Base-by-base conservation (phyloP, 2,329 filamentous ascomycete species). In the Fusarium torulosum region DNA sequence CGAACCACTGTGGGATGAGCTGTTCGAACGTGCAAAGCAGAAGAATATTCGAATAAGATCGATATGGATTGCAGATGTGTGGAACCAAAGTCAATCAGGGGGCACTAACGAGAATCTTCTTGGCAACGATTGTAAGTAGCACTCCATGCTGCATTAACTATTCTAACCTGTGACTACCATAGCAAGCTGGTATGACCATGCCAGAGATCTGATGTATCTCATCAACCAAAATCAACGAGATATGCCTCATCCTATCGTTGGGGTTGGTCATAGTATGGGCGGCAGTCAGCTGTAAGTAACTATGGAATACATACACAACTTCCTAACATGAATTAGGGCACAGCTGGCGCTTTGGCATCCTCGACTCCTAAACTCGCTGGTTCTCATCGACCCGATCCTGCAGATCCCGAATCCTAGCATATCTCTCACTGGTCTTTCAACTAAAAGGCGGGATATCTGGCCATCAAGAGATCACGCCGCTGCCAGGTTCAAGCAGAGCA, bases 71-170 rank as follows among this genome's bases (percentile, higher is more conserved):
- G 35, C 53, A 4, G 53, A 56, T 21, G 27, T 52, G 5, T 56
- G 53, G 45, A 56, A 52, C n/a, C 53, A 56, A 21, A 45, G 53
- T 0, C 53, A 56, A 35, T 56, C 45, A 7, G 53, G 53, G 0
- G 21, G 42, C 2, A 1, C 33, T 4, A 56, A 56, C 15, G 45
- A 56, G 4, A 27, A 3, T 0, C 4, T 53, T 0, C 53, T 56
- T 6, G 37, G 53, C 2, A 56, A 41, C 3, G 53, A 56, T 3
- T n/a, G 53, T 56, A 6, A 42, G 53, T 25, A 20, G 13, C 8
- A 4, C 1, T 3, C 1, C 0, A 6, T 4, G 3, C 1, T 10
- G 2, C 2, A 6, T 3, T 2, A 2, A 2, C 10, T 10, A 6
- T 2, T 8, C 14, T 55, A 4, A 55, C 9, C 29, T 13, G 6